phyloP scores from a whole-genome alignment of 2,329 filamentous ascomycete genomes.

The Endoconidiophora polonica region DNA sequence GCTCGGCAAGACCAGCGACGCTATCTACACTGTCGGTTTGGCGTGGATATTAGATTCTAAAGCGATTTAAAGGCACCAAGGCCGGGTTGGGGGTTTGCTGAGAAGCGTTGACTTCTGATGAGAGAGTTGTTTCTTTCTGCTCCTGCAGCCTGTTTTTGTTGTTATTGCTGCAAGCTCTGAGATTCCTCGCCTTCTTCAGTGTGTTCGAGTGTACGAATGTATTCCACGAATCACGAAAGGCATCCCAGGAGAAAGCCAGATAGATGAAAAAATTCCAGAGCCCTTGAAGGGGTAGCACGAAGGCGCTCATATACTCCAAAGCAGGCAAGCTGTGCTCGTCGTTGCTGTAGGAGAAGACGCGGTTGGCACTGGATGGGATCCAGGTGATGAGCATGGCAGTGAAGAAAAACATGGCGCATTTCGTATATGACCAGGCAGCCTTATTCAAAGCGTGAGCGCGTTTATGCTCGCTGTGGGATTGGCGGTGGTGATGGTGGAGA shows the following conservation, averaged over 20 bases:
- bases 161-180: background rate
- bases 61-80: too few relatives aligned
- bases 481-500: conserved; percentile 13
- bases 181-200: background rate
- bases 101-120: too few relatives aligned
- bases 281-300: conserved; percentile 61
- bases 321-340: conserved; percentile 30
- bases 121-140: too few relatives aligned
- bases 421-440: conserved; percentile 47
- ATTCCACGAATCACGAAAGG: conserved; percentile 25
- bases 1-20: too few relatives aligned
- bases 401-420: conserved; percentile 50
- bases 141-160: background rate
- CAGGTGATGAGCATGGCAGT: conserved; percentile 47
- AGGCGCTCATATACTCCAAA: conserved; percentile 47
- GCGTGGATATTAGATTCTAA: too few relatives aligned
- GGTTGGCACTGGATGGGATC: conserved; percentile 56
- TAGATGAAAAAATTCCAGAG: conserved; percentile 68
- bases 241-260: conserved; percentile 42
- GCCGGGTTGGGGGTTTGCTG: too few relatives aligned
- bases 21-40: too few relatives aligned
- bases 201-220: too few relatives aligned
- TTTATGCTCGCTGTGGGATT: conserved; percentile 13
- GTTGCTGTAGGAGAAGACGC: conserved; percentile 47
- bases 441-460: conserved; percentile 31